Evolutionary conservation across 495 filamentous ascomycete species (phyloP).

Genomic region (Penicillium daleae): DNA sequence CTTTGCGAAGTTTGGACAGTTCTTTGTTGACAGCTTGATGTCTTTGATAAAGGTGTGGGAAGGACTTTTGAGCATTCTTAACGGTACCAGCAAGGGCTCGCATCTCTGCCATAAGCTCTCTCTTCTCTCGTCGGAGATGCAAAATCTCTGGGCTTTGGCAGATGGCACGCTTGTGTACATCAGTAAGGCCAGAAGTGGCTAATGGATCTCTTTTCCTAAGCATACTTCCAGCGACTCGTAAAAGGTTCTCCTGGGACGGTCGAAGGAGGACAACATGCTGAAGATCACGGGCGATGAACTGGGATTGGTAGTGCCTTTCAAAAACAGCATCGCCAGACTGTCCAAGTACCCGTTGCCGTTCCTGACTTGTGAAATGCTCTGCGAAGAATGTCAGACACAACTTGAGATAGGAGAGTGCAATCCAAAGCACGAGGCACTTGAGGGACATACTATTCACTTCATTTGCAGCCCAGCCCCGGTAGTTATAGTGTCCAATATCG

Average conservation of each 20-base stretch:
- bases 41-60: no score
- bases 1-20: no score
- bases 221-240: slow-evolving; percentile 25
- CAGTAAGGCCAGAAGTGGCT: slow-evolving; percentile 29
- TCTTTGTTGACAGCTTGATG: no score
- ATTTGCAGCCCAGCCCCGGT: slow-evolving; percentile 35
- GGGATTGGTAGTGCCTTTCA: slow-evolving; percentile 36
- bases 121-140: slow-evolving; percentile 33
- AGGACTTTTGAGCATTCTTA: no score
- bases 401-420: neutral
- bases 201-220: slow-evolving; percentile 32
- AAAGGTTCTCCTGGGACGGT: slow-evolving; percentile 27
- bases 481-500: slow-evolving; percentile 40
- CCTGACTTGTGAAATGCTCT: slow-evolving; percentile 38
- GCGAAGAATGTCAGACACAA: neutral
- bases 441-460: slow-evolving; percentile 35
- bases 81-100: slow-evolving; percentile 33
- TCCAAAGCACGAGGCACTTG: neutral
- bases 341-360: slow-evolving; percentile 35
- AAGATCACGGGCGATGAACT: slow-evolving; percentile 35
- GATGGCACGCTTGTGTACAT: slow-evolving; percentile 30
- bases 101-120: slow-evolving; percentile 36
- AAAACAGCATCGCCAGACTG: slow-evolving; percentile 35
- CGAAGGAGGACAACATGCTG: slow-evolving; percentile 35
- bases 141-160: slow-evolving; percentile 28